phyloP scores from a whole-genome alignment of 441 rosid species.

The Gossypium lobatum region DNA sequence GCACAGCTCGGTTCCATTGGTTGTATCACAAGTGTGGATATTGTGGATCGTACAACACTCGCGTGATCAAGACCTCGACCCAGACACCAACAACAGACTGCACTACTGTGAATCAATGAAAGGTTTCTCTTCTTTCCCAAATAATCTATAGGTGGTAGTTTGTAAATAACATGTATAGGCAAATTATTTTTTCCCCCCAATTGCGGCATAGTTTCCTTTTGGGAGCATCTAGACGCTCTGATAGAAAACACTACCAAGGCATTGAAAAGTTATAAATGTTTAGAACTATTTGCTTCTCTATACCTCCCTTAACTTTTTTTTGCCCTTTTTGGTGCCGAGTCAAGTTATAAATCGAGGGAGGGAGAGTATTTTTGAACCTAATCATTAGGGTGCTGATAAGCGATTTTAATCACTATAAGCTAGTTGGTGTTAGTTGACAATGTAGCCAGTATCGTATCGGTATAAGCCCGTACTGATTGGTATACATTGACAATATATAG shows the following conservation, averaged over 20 bases:
- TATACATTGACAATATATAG: too few relatives aligned
- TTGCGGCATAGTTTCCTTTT: background rate
- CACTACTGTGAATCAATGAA: conserved; percentile 23
- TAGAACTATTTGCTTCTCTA: too few relatives aligned
- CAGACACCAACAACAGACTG: conserved; percentile 25
- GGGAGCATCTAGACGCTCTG: background rate
- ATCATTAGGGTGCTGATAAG: too few relatives aligned
- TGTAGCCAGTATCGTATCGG: too few relatives aligned
- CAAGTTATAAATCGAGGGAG: too few relatives aligned
- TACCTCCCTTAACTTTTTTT: too few relatives aligned
- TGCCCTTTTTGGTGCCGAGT: too few relatives aligned
- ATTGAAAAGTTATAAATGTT: too few relatives aligned
- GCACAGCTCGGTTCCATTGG: conserved; percentile 81
- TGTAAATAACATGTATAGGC: conserved; percentile 25
- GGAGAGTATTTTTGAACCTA: too few relatives aligned
- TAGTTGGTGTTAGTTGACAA: too few relatives aligned
- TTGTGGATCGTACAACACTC: conserved; percentile 86
- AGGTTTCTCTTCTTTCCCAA: conserved; percentile 1
- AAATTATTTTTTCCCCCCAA: background rate
- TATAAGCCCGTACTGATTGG: too few relatives aligned
- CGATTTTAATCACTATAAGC: too few relatives aligned
- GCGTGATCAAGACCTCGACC: conserved; percentile 56
- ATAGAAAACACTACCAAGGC: background rate
- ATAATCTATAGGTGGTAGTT: conserved; percentile 9
- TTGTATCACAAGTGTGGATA: conserved; percentile 77